These are phyloP conservation scores for Fraxinus dipetala DNA, from an alignment of 305 asterid species.

Conservation along the genomic window DNA sequence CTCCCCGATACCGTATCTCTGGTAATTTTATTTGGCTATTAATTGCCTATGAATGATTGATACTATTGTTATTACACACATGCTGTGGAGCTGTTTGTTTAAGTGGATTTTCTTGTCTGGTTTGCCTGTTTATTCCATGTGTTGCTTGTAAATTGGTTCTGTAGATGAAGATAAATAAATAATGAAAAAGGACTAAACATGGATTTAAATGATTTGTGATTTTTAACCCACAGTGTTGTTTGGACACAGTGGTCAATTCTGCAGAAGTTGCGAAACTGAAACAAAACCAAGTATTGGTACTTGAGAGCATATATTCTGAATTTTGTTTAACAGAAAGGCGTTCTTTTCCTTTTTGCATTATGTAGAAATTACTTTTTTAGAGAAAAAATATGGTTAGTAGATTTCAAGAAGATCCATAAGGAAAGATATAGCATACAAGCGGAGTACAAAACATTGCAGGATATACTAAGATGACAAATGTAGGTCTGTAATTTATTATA, in stretches of 20 bases:
- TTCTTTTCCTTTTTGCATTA: not conserved
- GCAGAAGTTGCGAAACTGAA: not conserved
- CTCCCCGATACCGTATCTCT: conserved; percentile 64
- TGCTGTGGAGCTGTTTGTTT: not conserved
- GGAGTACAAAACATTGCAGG: not conserved
- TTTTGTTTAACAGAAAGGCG: not conserved
- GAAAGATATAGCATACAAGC: not conserved
- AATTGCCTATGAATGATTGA: conserved; percentile 14
- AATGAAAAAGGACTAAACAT: not conserved
- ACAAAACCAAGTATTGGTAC: not conserved
- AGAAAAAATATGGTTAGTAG: not conserved
- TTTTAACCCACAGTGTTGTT: not conserved
- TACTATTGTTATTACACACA: conserved; percentile 7
- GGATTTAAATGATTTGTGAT: not conserved
- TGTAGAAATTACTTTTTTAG: not conserved
- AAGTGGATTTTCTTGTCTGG: not conserved
- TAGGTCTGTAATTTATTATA: conserved; percentile 9
- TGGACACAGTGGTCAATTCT: not conserved
- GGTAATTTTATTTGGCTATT: conserved; percentile 43
- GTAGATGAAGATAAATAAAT: not conserved
- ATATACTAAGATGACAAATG: conserved; percentile 5
- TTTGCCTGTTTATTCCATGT: conserved; percentile 9
- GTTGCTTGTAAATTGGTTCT: conserved; percentile 22
- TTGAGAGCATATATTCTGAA: not conserved
- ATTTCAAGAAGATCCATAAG: not conserved